Evolutionary conservation across 768 basidiomycete genomes (phyloP).

Genomic region (Phaeotremella fagi): DNA sequence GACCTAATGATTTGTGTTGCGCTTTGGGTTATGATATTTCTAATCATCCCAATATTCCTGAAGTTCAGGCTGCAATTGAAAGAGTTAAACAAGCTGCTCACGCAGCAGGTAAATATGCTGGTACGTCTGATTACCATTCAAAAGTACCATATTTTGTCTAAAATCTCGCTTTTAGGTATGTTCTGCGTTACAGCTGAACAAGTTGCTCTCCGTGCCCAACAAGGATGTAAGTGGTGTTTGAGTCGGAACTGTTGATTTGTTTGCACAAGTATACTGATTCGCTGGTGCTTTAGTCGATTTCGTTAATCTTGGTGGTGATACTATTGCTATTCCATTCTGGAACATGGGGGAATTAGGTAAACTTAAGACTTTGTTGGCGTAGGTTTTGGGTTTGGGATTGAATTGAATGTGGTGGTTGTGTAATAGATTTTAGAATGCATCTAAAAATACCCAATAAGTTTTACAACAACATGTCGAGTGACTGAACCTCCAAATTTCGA

Average conservation of each 20-base stretch:
- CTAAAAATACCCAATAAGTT: neutral
- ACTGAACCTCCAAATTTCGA: no score
- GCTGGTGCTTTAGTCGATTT: slow-evolving; percentile 26
- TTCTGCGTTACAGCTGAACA: slow-evolving; percentile 23
- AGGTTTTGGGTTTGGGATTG: neutral
- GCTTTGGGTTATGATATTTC: slow-evolving; percentile 24
- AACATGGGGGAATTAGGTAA: slow-evolving; percentile 10
- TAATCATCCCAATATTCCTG: slow-evolving; percentile 26
- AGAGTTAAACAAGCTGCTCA: slow-evolving; percentile 26
- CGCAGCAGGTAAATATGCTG: slow-evolving; percentile 27
- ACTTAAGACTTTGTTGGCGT: neutral
- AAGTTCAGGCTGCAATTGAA: slow-evolving; percentile 32
- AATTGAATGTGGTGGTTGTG: neutral
- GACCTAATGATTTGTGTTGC: slow-evolving; percentile 33
- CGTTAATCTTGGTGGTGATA: slow-evolving; percentile 28
- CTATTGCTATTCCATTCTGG: slow-evolving; percentile 26
- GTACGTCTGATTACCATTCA: neutral
- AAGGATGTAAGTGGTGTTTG: slow-evolving; percentile 12
- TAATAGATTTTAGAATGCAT: neutral
- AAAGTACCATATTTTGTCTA: neutral
- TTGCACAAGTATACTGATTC: no score
- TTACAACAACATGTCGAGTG: neutral
- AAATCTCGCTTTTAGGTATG: neutral
- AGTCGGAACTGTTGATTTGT: no score
- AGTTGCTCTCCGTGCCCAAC: slow-evolving; percentile 21